Evolutionary conservation across 805 yeast species (phyloP).

Genomic region (Saturnispora dispora): DNA sequence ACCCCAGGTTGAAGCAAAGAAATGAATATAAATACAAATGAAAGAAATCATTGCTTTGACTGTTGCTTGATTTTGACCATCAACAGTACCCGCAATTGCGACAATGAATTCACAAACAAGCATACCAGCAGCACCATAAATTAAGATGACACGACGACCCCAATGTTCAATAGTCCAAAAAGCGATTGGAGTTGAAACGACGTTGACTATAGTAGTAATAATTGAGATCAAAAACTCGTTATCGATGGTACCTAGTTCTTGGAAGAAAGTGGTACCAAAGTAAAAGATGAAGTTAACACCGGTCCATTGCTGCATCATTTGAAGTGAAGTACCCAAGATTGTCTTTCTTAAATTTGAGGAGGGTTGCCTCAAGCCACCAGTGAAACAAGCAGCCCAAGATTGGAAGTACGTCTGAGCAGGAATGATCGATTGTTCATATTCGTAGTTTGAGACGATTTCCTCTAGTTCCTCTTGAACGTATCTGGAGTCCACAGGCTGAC

Average conservation of each 20-base stretch:
- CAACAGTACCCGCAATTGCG: slow-evolving; percentile 30
- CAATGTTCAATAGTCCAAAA: slow-evolving; percentile 42
- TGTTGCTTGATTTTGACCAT: slow-evolving; percentile 20
- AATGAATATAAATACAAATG: slow-evolving; percentile 53
- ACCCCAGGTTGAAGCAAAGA: slow-evolving; percentile 79
- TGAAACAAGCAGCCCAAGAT: slow-evolving; percentile 37
- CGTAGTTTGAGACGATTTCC: slow-evolving; percentile 42
- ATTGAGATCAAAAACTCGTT: slow-evolving; percentile 44
- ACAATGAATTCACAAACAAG: slow-evolving; percentile 47
- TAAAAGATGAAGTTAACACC: slow-evolving; percentile 71
- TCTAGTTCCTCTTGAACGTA: slow-evolving; percentile 39
- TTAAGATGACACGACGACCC: slow-evolving; percentile 47
- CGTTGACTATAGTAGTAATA: slow-evolving; percentile 44
- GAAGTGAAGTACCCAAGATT: slow-evolving; percentile 33
- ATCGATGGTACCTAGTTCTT: slow-evolving; percentile 35
- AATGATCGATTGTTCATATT: slow-evolving; percentile 31
- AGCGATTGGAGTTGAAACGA: slow-evolving; percentile 44
- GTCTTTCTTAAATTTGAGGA: slow-evolving; percentile 34
- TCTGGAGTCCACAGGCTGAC: slow-evolving; percentile 36
- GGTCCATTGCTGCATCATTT: slow-evolving; percentile 59
- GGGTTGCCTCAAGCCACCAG: slow-evolving; percentile 28
- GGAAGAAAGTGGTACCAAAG: slow-evolving; percentile 61
- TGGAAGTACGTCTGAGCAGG: slow-evolving; percentile 28
- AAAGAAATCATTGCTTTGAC: slow-evolving; percentile 30
- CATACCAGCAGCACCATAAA: slow-evolving; percentile 43